A percentile compares a stretch with the other conserved stretches of the same genome.
phyloP scores from a whole-genome alignment of 441 rosid genomes.

The Erodium texanum region DNA sequence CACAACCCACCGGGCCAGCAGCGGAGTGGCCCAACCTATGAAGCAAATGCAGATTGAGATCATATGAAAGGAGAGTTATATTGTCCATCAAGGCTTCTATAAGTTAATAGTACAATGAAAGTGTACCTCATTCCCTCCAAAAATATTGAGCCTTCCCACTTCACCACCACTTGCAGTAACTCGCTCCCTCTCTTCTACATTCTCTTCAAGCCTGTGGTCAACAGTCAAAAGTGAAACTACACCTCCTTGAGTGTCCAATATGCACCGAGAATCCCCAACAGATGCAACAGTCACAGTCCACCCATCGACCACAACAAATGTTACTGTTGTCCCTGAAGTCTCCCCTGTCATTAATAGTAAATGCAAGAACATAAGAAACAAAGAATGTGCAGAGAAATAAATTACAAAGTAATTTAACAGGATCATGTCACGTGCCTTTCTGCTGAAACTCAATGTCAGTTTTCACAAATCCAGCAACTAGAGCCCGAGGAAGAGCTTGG shows the following conservation, averaged over 20 bases:
- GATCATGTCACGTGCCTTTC: constrained; percentile 40
- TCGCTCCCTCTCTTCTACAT: constrained; percentile 76
- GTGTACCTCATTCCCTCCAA: constrained; percentile 68
- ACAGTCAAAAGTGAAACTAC: constrained; percentile 54
- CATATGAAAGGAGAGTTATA: background rate
- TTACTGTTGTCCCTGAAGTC: constrained; percentile 87
- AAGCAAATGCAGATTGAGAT: constrained; percentile 1
- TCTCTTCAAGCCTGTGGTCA: constrained; percentile 86
- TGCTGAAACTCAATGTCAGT: constrained; percentile 86
- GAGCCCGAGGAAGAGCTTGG: constrained; percentile 73
- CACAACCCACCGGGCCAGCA: constrained; percentile 96
- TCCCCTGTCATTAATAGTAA: constrained; percentile 41
- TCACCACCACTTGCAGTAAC: constrained; percentile 94
- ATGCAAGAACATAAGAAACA: constrained; percentile 7
- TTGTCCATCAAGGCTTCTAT: background rate
- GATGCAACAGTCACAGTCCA: constrained; percentile 91
- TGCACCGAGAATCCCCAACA: constrained; percentile 88
- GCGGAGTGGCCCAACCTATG: constrained; percentile 75
- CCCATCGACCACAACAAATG: constrained; percentile 78
- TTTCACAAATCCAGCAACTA: constrained; percentile 88
- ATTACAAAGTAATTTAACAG: too few species aligned
- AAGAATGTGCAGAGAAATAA: background rate
- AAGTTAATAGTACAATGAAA: background rate
- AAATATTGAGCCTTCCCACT: constrained; percentile 77
- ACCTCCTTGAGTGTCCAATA: constrained; percentile 65